Evolutionary conservation across 108 stramenopile genomes (phyloP), one percentile per base, ranked within the genome.

Genomic region (Nitzschia sp.): DNA sequence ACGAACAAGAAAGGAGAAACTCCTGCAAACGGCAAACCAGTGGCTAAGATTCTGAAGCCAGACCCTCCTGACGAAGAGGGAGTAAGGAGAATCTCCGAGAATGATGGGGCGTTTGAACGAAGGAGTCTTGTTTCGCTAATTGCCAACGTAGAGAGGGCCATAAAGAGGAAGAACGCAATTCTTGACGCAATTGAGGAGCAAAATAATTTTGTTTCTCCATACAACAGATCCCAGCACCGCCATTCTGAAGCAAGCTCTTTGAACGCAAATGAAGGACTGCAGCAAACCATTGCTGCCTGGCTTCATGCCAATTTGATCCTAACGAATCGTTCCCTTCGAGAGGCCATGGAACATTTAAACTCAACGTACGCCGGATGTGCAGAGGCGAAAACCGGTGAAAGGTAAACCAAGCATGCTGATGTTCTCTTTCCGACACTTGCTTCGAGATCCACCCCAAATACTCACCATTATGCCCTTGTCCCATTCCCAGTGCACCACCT

Each of bases 141-240:
- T n/a, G 49, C 4, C 49, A 51, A 51, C 21, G 21, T 51, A 5
- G 49, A 51, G 49, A 8, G 49, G 21, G 49, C 49, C 49, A 51
- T 19, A 19, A 19, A 51, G 49, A 51, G 49, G 49, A 51, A 51
- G 49, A 51, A 51, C 11, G 49, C 49, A 21, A 51, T 51, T 5
- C 49, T 51, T 17, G 49, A 51, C 49, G 49, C 49, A 9, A 51
- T 51, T 9, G 21, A 23, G 21, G 49, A 51, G 21, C 13, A 51
- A 9, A 51, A 51, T 19, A 23, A 42, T 13, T 42, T 42, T 42
- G 38, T 42, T 42, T 42, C 38, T 6, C 38, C 38, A 9, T 42
- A 42, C 13, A 6, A 13, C 13, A 42, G 38, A 42, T 42, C 38
- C 6, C 6, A 42, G 13, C 38, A 9, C 13, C 13, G 13, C 13